Conservation (phyloP, 495 filamentous ascomycete species). For the Talaromyces ruber region DNA sequence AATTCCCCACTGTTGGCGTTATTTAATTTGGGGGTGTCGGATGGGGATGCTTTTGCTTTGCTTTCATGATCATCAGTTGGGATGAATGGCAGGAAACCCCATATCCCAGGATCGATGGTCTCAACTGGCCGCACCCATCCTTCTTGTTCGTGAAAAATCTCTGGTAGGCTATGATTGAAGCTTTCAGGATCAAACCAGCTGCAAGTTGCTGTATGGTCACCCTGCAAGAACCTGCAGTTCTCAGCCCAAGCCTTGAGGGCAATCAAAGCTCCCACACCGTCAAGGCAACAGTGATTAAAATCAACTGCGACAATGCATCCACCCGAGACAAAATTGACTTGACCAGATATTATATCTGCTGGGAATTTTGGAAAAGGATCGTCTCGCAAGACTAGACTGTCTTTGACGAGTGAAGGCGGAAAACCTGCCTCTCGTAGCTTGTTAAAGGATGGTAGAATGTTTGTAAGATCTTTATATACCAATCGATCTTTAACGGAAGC, state of each 20-base stretch:
- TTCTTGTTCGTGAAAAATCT: slow-evolving; percentile 18
- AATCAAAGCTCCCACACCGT: slow-evolving; percentile 20
- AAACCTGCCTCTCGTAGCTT: slow-evolving; percentile 15
- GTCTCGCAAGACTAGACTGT: slow-evolving; percentile 13
- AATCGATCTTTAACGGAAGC: neutral
- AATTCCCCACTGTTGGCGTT: neutral
- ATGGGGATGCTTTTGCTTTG: neutral
- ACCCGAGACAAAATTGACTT: slow-evolving; percentile 28
- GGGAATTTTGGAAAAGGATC: slow-evolving; percentile 20
- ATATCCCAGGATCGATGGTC: slow-evolving; percentile 16
- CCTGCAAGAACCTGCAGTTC: slow-evolving; percentile 22
- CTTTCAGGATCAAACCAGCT: slow-evolving; percentile 23
- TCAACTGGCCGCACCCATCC: slow-evolving; percentile 12
- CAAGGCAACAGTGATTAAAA: slow-evolving; percentile 17
- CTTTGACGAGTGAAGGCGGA: slow-evolving; percentile 14
- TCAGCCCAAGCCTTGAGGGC: slow-evolving; percentile 24
- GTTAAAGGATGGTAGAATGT: slow-evolving; percentile 16
- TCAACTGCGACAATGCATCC: slow-evolving; percentile 20
- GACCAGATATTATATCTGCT: slow-evolving; percentile 19
- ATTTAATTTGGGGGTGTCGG: too few relatives aligned
- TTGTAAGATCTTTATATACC: neutral
- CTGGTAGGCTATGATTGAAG: slow-evolving; percentile 23
- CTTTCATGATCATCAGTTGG: slow-evolving; percentile 4
- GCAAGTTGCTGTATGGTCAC: slow-evolving; percentile 19
- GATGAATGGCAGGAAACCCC: slow-evolving; percentile 14